Conservation (phyloP, 768 basidiomycete genomes). For the Tulasnella sp. region DNA sequence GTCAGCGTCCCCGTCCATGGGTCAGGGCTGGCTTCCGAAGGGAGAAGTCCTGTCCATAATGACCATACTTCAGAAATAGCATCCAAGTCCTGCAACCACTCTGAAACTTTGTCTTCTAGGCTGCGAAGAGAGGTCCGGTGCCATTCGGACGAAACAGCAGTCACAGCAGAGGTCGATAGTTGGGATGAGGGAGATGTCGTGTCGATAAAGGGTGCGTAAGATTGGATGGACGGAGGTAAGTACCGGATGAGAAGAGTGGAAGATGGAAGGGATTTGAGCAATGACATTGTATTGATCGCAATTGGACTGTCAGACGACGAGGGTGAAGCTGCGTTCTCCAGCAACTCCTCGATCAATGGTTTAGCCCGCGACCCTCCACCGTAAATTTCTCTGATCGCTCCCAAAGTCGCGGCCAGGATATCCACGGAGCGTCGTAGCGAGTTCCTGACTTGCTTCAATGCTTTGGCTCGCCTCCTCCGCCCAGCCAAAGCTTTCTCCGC, state of each 20-base stretch:
- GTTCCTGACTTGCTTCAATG: slow-evolving; percentile 43
- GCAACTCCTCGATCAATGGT: slow-evolving; percentile 44
- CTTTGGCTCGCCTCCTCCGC: slow-evolving; percentile 21
- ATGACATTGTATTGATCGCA: slow-evolving; percentile 46
- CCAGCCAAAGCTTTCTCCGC: slow-evolving; percentile 18
- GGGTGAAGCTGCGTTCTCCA: slow-evolving; percentile 48
- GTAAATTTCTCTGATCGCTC: slow-evolving; percentile 48
- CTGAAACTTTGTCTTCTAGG: slow-evolving; percentile 35
- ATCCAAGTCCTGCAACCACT: slow-evolving; percentile 51
- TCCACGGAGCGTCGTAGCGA: slow-evolving; percentile 41
- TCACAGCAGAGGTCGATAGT: slow-evolving; percentile 34
- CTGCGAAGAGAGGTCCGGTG: slow-evolving; percentile 40
- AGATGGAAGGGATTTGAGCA: slow-evolving; percentile 66
- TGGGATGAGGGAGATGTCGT: slow-evolving; percentile 45
- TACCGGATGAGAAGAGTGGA: slow-evolving; percentile 64
- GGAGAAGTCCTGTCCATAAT: slow-evolving; percentile 33
- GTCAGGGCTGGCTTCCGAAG: slow-evolving; percentile 17
- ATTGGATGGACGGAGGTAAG: slow-evolving; percentile 55
- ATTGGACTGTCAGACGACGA: slow-evolving; percentile 22
- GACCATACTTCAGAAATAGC: slow-evolving; percentile 60
- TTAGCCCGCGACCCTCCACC: slow-evolving; percentile 23
- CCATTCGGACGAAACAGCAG: slow-evolving; percentile 48
- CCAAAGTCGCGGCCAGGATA: slow-evolving; percentile 47
- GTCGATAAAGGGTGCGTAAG: slow-evolving; percentile 81
- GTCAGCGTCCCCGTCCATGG: slow-evolving; percentile 32